Percentiles rank a stretch among this genome's conserved stretches.
Evolutionary conservation across 352 stramenopile genomes (phyloP).

Genomic region (Phytophthora uliginosa): DNA sequence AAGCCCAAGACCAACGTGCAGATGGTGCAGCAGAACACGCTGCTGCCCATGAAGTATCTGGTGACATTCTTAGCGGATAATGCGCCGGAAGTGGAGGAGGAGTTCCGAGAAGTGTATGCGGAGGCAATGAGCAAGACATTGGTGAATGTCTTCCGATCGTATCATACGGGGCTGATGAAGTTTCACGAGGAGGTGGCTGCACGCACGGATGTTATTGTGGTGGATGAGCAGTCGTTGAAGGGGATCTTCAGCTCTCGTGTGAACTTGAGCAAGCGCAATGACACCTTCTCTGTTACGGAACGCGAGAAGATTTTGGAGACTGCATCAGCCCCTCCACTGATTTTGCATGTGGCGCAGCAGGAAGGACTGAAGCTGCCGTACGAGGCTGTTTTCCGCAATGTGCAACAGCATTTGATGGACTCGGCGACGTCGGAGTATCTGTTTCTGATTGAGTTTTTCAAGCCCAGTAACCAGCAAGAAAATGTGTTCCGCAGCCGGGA

Average conservation of each 20-base stretch:
- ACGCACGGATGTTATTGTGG: constrained; percentile 94
- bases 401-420: constrained; percentile 98
- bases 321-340: constrained; percentile 87
- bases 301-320: constrained; percentile 93
- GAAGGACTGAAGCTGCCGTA: constrained; percentile 96
- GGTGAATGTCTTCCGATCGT: constrained; percentile 96
- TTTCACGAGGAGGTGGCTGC: constrained; percentile 95
- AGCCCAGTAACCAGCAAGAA: constrained; percentile 74
- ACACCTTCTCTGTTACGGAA: constrained; percentile 95
- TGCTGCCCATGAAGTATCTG: constrained; percentile 97
- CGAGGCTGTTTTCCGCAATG: constrained; percentile 96
- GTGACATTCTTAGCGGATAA: constrained; percentile 96
- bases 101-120: constrained; percentile 97
- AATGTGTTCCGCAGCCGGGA: constrained; percentile 82
- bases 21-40: constrained; percentile 98
- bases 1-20: constrained; percentile 98
- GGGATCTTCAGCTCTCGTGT: constrained; percentile 89
- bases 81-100: constrained; percentile 93
- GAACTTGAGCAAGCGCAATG: constrained; percentile 96
- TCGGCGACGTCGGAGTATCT: constrained; percentile 98
- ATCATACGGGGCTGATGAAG: constrained; percentile 96
- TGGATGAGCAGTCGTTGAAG: constrained; percentile 96
- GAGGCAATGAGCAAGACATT: constrained; percentile 98
- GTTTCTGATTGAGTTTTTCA: constrained; percentile 97
- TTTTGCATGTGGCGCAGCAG: constrained; percentile 96